A percentile compares a stretch with the other conserved stretches of the same genome.
Evolutionary conservation across 768 basidiomycete species (phyloP).

Genomic region (Hypsizygus marmoreus): DNA sequence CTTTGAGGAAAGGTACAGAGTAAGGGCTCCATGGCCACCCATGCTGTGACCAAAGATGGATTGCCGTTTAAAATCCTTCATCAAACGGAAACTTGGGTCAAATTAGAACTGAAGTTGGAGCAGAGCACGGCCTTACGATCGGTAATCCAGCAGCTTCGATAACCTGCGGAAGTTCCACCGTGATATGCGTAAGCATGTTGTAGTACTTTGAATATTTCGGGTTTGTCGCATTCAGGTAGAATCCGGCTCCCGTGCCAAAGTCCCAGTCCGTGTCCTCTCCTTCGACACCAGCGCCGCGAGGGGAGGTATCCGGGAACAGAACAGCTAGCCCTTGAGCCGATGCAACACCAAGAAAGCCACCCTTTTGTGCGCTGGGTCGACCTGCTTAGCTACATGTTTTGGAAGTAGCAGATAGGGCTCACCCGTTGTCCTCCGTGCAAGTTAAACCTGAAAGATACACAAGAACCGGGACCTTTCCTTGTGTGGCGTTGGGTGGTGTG

Average conservation of each 20-base stretch:
- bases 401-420: slow-evolving; percentile 18
- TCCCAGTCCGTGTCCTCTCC: slow-evolving; percentile 87
- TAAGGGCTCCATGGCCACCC: slow-evolving; percentile 96
- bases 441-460: slow-evolving; percentile 88
- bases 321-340: slow-evolving; percentile 85
- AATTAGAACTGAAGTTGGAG: background rate
- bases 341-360: slow-evolving; percentile 86
- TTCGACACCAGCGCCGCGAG: slow-evolving; percentile 84
- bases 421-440: slow-evolving; percentile 95
- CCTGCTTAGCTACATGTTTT: background rate
- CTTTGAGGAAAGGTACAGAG: slow-evolving; percentile 80
- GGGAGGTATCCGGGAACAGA: slow-evolving; percentile 95
- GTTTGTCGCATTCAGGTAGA: slow-evolving; percentile 91
- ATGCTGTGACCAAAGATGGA: slow-evolving; percentile 97
- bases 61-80: slow-evolving; percentile 76
- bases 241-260: slow-evolving; percentile 94
- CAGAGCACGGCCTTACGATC: slow-evolving; percentile 63
- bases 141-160: slow-evolving; percentile 75
- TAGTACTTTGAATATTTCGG: slow-evolving; percentile 73
- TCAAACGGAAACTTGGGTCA: background rate
- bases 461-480: slow-evolving; percentile 61
- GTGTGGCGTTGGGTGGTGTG: slow-evolving; percentile 62
- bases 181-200: slow-evolving; percentile 87
- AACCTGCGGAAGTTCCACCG: slow-evolving; percentile 80
- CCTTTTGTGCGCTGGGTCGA: slow-evolving; percentile 78